Percentiles rank a stretch among this genome's conserved stretches.
Conservation (phyloP, 2,329 filamentous ascomycete species). For the Orbilia oligospora region DNA sequence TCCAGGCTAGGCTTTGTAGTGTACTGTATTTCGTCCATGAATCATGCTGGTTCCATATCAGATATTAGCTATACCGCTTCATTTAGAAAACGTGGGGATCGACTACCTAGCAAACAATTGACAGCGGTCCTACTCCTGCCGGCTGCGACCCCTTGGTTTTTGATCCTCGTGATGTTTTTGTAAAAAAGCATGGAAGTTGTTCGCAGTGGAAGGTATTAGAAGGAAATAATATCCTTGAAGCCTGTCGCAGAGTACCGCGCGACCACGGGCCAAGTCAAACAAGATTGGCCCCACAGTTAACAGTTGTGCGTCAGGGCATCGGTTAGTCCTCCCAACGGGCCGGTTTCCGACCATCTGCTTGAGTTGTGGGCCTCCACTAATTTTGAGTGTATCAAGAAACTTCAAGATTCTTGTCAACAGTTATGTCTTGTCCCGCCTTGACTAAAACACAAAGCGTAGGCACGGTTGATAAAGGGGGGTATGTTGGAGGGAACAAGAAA, state of each 20-base stretch:
- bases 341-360: slow-evolving; percentile 47
- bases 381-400: slow-evolving; percentile 54
- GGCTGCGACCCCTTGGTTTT: slow-evolving; percentile 13
- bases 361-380: slow-evolving; percentile 43
- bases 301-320: slow-evolving; percentile 43
- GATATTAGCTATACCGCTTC: slow-evolving; percentile 32
- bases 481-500: background rate
- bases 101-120: slow-evolving; percentile 20
- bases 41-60: slow-evolving; percentile 27
- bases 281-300: slow-evolving; percentile 48
- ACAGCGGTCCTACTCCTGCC: slow-evolving; percentile 36
- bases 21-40: slow-evolving; percentile 25
- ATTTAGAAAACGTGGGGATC: slow-evolving; percentile 58
- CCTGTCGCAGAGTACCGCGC: slow-evolving; percentile 31
- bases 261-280: slow-evolving; percentile 38
- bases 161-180: slow-evolving; percentile 54
- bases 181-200: slow-evolving; percentile 10
- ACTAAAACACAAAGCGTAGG: slow-evolving; percentile 21
- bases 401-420: slow-evolving; percentile 17
- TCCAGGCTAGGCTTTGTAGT: slow-evolving; percentile 29
- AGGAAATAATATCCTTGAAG: slow-evolving; percentile 34
- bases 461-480: background rate
- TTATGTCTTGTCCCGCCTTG: slow-evolving; percentile 37
- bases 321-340: slow-evolving; percentile 50
- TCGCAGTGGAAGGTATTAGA: slow-evolving; percentile 35